Evolutionary conservation across 164 flowering plant species (phyloP).

Genomic region (Echeveria elegans): DNA sequence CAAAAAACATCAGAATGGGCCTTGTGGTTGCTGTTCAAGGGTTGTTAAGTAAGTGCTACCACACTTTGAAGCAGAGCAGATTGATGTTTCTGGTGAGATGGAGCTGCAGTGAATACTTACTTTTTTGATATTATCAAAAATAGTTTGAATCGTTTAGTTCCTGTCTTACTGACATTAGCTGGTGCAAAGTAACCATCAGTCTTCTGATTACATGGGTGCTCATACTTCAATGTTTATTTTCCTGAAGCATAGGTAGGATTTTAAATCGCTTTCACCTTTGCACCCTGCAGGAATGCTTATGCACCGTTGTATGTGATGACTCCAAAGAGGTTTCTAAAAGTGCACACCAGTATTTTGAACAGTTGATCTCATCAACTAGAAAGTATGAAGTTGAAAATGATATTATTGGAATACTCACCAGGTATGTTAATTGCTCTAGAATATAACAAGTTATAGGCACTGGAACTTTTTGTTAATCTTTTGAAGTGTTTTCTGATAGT

Average conservation of each 20-base stretch:
- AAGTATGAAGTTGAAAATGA: conserved; percentile 39
- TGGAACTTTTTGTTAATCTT: background rate
- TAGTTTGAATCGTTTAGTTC: background rate
- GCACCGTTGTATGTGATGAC: conserved; percentile 76
- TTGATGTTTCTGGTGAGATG: conserved; percentile 72
- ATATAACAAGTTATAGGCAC: background rate
- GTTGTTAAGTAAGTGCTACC: conserved; percentile 45
- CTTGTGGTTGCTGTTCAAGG: conserved; percentile 54
- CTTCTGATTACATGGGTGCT: background rate
- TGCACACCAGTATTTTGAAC: conserved; percentile 63
- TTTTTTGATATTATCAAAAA: background rate
- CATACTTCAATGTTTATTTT: background rate
- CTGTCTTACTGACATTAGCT: background rate
- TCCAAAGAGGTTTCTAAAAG: conserved; percentile 49
- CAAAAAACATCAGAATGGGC: conserved; percentile 58
- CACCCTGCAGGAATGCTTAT: conserved; percentile 64
- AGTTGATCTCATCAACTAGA: conserved; percentile 27
- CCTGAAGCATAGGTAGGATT: background rate
- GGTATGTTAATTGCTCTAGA: conserved; percentile 31
- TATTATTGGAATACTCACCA: conserved; percentile 52
- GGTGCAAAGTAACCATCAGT: background rate
- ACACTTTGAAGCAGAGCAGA: conserved; percentile 57
- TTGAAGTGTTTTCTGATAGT: conserved; percentile 29
- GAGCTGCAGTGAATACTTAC: background rate
- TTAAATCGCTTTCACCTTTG: background rate